Base-by-base conservation (phyloP, 1,139 yeast genomes). In the Candida sanyaensis region DNA sequence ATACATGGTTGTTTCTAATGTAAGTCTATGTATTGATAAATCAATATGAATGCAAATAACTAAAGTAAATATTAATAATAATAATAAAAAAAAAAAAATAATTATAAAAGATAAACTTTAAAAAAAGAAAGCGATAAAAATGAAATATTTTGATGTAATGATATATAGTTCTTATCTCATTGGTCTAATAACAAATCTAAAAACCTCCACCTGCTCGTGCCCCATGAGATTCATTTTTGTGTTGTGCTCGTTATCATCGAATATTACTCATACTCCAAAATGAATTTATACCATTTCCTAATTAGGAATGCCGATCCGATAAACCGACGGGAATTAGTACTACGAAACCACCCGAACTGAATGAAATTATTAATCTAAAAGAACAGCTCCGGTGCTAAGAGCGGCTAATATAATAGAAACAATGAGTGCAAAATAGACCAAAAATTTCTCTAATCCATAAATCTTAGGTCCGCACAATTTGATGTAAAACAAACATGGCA, bases 401-500 rank as follows among this genome's bases (percentile, higher is more conserved):
- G 61, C 44, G 0, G 75, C 75, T 41, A 74, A 63, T 1, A 61
- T 44, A 1, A 55, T n/a, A 1, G 76, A 56, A 1, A 66, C 53
- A 0, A 54, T 1, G 5, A 73, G 54, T 4, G 66, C 69, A 2
- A 59, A 8, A 26, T 47, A 31, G 12, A 73, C 61, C 3, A 60
- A 23, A 1, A 60, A 10, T 37, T 51, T 60, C 50, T 74, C 78
- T 9, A 56, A 43, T 1, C 55, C 49, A 0, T 55, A 43, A 11
- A 67, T 58, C 33, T 57, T 53, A 38, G 52, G 47, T 8, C 61
- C 60, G 57, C 78, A 71, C 43, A 76, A 66, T 52, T 64, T 68
- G 54, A 80, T 61, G 59, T 80, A 81, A 58, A 81, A 81, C 28
- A 73, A 68, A 53, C 84, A 75, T 6, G 86, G 86, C 49, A 81